Conservation (phyloP, 2,329 filamentous ascomycete genomes). For the Verticillium tricorpus region DNA sequence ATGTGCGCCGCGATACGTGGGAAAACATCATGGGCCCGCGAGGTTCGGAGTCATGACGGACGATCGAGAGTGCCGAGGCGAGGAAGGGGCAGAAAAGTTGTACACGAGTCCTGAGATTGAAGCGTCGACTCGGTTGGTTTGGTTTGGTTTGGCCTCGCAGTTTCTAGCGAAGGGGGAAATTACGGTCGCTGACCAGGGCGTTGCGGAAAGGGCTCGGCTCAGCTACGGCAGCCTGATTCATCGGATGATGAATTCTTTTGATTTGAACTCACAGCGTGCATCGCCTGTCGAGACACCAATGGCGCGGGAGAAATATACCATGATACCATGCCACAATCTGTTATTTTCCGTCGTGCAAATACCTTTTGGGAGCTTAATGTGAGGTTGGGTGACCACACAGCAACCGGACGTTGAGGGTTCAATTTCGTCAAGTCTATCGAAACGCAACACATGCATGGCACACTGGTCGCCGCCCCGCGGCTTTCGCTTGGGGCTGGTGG, state of each 20-base stretch:
- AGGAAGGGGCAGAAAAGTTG: conserved; percentile 7
- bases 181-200: background rate
- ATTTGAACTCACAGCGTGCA: background rate
- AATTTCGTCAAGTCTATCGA: too few species aligned
- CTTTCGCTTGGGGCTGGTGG: too few species aligned
- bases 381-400: too few species aligned
- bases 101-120: conserved; percentile 12
- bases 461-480: too few species aligned
- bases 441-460: too few species aligned
- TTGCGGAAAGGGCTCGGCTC: background rate
- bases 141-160: background rate
- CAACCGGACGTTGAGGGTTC: too few species aligned
- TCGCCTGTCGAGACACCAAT: background rate
- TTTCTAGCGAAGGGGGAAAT: background rate
- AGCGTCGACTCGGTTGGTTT: conserved; percentile 8
- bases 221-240: background rate
- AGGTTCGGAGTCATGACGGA: background rate
- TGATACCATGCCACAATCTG: background rate
- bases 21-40: background rate
- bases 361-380: too few species aligned
- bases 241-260: background rate
- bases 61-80: background rate
- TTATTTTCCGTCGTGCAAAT: background rate
- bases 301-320: background rate
- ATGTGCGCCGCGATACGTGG: conserved; percentile 3